Evolutionary conservation across 1,284 basidiomycete species (phyloP).

Genomic region (Marasmius sp.): DNA sequence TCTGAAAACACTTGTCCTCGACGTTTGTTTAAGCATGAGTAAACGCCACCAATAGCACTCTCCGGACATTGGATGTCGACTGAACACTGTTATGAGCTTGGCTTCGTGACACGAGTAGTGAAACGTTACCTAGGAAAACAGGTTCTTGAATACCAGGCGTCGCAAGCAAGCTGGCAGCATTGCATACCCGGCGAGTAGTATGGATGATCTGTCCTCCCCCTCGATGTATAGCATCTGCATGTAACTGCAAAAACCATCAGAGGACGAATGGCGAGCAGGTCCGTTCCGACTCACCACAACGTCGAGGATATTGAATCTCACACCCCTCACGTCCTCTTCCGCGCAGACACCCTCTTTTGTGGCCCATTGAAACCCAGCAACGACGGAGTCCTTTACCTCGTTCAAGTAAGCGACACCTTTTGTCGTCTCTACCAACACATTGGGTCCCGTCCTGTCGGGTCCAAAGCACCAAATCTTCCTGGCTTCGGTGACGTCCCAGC

Average conservation of each 20-base stretch:
- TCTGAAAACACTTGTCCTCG: constrained; percentile 98
- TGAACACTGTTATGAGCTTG: constrained; percentile 19
- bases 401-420: constrained; percentile 98
- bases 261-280: constrained; percentile 10
- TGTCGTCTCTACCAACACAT: constrained; percentile 96
- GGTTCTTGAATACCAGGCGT: constrained; percentile 95
- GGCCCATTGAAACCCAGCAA: constrained; percentile 99
- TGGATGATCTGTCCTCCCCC: constrained; percentile 99
- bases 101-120: background rate
- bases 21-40: constrained; percentile 93
- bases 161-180: constrained; percentile 93
- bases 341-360: constrained; percentile 96
- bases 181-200: constrained; percentile 93
- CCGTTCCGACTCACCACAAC: constrained; percentile 71
- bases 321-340: constrained; percentile 99
- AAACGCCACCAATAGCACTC: constrained; percentile 98
- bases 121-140: constrained; percentile 77
- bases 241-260: constrained; percentile 55
- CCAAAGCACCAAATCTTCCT: constrained; percentile 99
- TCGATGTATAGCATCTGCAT: constrained; percentile 99
- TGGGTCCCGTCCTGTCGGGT: constrained; percentile 96
- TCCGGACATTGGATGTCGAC: constrained; percentile 99
- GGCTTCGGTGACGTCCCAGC: constrained; percentile 99
- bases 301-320: constrained; percentile 95
- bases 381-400: constrained; percentile 99